A percentile compares a stretch with the other conserved stretches of the same genome.
These are phyloP conservation scores for Xylariaceae sp. DNA, from an alignment of 2,329 filamentous ascomycete genomes.

Conservation along the genomic window DNA sequence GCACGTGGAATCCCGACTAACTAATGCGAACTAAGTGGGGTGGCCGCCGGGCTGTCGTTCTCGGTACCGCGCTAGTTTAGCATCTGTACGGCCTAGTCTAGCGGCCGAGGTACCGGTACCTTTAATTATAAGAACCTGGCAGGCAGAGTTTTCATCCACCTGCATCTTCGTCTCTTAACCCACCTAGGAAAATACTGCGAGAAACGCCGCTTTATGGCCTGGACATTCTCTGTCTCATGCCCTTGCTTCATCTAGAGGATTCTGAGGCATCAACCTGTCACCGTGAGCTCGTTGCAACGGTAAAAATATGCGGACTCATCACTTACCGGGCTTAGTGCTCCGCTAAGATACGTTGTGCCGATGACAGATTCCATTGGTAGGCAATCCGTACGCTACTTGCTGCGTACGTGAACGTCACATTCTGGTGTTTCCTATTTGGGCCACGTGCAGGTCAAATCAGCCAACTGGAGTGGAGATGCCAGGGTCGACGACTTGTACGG, in stretches of 20 bases:
- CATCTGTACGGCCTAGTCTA: not conserved
- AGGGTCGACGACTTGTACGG: not conserved
- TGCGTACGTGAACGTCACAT: slow-evolving; percentile 6
- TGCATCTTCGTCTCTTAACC: not conserved
- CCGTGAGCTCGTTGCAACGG: no score
- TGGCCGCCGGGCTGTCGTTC: not conserved
- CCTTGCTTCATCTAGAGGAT: no score
- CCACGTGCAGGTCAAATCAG: slow-evolving; percentile 23
- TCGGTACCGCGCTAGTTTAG: not conserved
- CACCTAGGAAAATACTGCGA: not conserved
- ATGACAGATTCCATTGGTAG: no score
- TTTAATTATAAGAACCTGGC: not conserved
- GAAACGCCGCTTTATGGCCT: not conserved
- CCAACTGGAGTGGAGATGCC: slow-evolving; percentile 23
- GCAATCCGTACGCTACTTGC: no score
- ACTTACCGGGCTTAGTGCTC: slow-evolving; percentile 1
- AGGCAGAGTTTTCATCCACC: not conserved
- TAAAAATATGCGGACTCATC: not conserved
- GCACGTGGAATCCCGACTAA: not conserved
- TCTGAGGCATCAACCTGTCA: no score
- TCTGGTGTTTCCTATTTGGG: slow-evolving; percentile 25
- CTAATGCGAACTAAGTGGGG: not conserved
- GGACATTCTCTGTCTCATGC: not conserved
- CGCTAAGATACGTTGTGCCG: not conserved
- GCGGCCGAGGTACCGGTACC: not conserved